A percentile compares a stretch with the other conserved stretches of the same genome.
Conservation (phyloP, 2,329 filamentous ascomycete species). For the Elsinoe ampelina region DNA sequence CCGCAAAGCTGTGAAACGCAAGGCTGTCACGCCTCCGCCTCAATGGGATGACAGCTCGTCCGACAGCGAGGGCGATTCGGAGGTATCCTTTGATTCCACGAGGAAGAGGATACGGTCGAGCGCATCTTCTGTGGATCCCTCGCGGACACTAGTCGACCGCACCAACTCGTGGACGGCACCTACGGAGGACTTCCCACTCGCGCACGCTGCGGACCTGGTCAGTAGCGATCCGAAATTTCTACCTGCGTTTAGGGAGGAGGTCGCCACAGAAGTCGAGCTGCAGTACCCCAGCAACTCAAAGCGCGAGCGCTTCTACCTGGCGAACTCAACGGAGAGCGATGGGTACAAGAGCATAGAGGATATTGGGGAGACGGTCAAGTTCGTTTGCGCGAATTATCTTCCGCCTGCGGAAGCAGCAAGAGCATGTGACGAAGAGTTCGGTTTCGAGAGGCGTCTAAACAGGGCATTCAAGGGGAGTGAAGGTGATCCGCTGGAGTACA, state of each 20-base stretch:
- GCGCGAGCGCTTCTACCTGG: conserved; percentile 64
- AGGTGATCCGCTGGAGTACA: conserved; percentile 56
- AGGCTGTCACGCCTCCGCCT: conserved; percentile 28
- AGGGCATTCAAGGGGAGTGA: conserved; percentile 57
- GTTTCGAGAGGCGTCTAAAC: conserved; percentile 67
- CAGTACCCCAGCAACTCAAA: conserved; percentile 73
- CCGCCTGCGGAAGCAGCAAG: conserved; percentile 57
- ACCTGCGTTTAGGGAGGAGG: conserved; percentile 38
- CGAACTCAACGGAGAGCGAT: conserved; percentile 49
- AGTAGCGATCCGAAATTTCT: conserved; percentile 41
- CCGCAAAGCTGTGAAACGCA: conserved; percentile 23
- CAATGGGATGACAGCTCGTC: conserved; percentile 23
- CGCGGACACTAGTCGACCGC: conserved; percentile 13
- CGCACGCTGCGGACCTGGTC: conserved; percentile 36
- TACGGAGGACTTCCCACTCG: conserved; percentile 26
- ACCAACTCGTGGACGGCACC: conserved; percentile 16
- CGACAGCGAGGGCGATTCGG: conserved; percentile 23
- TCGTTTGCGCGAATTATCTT: conserved; percentile 65
- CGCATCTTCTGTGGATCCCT: conserved; percentile 24
- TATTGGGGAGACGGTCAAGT: conserved; percentile 49
- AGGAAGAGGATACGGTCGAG: conserved; percentile 30
- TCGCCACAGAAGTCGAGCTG: conserved; percentile 44
- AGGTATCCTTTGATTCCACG: conserved; percentile 25
- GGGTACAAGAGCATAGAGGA: conserved; percentile 55
- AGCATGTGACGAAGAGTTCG: conserved; percentile 62